Percentiles rank a stretch among this genome's conserved stretches.
Conservation (phyloP, 2,329 filamentous ascomycete genomes). For the Coniochaeta prunicola region DNA sequence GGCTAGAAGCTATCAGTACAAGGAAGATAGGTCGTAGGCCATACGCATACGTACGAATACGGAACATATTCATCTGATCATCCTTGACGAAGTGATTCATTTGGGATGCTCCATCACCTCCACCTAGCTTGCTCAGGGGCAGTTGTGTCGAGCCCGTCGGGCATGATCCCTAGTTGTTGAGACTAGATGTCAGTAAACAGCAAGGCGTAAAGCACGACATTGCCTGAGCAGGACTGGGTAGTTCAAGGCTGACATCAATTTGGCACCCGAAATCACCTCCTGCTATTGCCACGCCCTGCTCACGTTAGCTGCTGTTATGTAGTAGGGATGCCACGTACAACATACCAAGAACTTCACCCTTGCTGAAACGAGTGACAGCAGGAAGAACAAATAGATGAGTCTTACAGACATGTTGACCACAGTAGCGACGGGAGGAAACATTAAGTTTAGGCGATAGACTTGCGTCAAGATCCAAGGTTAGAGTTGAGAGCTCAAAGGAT, state of each 20-base stretch:
- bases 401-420: background rate
- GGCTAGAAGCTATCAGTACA: conserved; percentile 16
- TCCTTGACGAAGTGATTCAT: conserved; percentile 50
- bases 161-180: conserved; percentile 27
- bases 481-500: too few species aligned
- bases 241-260: conserved; percentile 28
- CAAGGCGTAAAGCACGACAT: background rate
- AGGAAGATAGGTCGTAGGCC: background rate
- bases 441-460: background rate
- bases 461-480: background rate
- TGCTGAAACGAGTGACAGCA: conserved; percentile 2
- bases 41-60: conserved; percentile 20
- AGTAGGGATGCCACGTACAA: background rate
- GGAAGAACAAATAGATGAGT: background rate
- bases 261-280: conserved; percentile 41
- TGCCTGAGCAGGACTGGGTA: background rate
- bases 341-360: conserved; percentile 8
- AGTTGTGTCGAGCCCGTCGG: conserved; percentile 25
- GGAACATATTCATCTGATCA: conserved; percentile 46
- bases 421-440: conserved; percentile 1
- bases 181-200: background rate
- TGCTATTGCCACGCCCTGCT: conserved; percentile 34
- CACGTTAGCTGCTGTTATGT: background rate
- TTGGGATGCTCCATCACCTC: conserved; percentile 35
- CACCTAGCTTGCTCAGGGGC: conserved; percentile 22